phyloP scores from a whole-genome alignment of 2,329 filamentous ascomycete genomes.

The Septoria petroselini region DNA sequence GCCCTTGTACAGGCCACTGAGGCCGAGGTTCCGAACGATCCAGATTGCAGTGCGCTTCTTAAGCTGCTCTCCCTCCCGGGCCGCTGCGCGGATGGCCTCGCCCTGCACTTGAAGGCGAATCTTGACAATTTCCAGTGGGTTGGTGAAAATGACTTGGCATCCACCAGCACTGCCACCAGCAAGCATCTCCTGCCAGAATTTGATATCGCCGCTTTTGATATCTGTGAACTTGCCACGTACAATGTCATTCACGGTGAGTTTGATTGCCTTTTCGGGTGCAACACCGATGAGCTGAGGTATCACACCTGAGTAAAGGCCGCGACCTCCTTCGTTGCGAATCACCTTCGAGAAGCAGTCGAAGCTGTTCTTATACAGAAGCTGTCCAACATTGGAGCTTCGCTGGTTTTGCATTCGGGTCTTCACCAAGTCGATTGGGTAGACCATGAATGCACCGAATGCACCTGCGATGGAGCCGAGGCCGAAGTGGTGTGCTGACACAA shows the following conservation, averaged over 20 bases:
- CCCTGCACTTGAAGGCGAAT: slow-evolving; percentile 97
- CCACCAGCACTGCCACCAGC: slow-evolving; percentile 86
- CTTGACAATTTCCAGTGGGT: slow-evolving; percentile 98
- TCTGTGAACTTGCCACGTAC: slow-evolving; percentile 74
- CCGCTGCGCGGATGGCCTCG: slow-evolving; percentile 74
- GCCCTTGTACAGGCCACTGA: slow-evolving; percentile 94
- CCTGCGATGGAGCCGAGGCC: slow-evolving; percentile 83
- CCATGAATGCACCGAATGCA: slow-evolving; percentile 98
- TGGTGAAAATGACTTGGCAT: slow-evolving; percentile 97
- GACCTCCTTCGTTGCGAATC: slow-evolving; percentile 83
- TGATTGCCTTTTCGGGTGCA: slow-evolving; percentile 99
- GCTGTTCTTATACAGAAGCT: slow-evolving; percentile 94
- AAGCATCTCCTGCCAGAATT: slow-evolving; percentile 68
- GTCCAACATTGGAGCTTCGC: slow-evolving; percentile 74
- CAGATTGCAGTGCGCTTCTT: slow-evolving; percentile 92
- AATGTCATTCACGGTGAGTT: slow-evolving; percentile 95
- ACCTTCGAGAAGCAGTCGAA: slow-evolving; percentile 94
- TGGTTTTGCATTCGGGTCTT: slow-evolving; percentile 99
- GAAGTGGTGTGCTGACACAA: slow-evolving; percentile 87
- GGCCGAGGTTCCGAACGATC: slow-evolving; percentile 93
- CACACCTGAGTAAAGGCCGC: slow-evolving; percentile 89
- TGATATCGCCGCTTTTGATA: slow-evolving; percentile 70
- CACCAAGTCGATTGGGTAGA: slow-evolving; percentile 97
- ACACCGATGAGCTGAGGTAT: slow-evolving; percentile 94
- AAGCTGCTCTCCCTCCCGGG: slow-evolving; percentile 71